phyloP scores from a whole-genome alignment of 257 asterid genomes.

The Solanum verrucosum region DNA sequence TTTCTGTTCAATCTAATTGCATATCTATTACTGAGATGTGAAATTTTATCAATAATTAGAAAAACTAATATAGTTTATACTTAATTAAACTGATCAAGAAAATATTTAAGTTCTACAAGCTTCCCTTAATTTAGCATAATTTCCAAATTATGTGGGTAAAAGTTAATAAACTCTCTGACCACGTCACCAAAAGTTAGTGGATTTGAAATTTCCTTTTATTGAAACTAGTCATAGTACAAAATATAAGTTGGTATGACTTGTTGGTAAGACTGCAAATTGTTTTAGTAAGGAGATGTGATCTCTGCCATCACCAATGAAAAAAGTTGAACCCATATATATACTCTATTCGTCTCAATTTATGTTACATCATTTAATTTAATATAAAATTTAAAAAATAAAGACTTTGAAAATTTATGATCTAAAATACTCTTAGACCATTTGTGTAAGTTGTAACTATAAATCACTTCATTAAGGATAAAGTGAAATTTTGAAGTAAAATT shows the following conservation, averaged over 20 bases:
- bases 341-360: too few species aligned
- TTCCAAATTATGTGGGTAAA: background rate
- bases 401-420: too few species aligned
- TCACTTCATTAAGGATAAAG: background rate
- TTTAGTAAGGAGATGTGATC: background rate
- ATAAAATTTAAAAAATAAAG: too few species aligned
- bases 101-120: background rate
- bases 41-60: background rate
- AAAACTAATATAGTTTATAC: background rate
- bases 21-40: background rate
- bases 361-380: too few species aligned
- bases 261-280: background rate
- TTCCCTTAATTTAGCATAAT: background rate
- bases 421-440: too few species aligned
- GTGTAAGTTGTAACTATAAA: too few species aligned
- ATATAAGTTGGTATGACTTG: background rate
- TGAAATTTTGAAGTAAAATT: too few species aligned
- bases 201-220: background rate
- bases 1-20: background rate
- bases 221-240: background rate
- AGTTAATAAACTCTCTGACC: background rate
- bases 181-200: background rate
- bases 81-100: background rate
- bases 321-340: background rate
- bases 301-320: background rate